These are phyloP conservation scores for Epichloe scottii DNA, from an alignment of 2,329 filamentous ascomycete species.

Conservation along the genomic window DNA sequence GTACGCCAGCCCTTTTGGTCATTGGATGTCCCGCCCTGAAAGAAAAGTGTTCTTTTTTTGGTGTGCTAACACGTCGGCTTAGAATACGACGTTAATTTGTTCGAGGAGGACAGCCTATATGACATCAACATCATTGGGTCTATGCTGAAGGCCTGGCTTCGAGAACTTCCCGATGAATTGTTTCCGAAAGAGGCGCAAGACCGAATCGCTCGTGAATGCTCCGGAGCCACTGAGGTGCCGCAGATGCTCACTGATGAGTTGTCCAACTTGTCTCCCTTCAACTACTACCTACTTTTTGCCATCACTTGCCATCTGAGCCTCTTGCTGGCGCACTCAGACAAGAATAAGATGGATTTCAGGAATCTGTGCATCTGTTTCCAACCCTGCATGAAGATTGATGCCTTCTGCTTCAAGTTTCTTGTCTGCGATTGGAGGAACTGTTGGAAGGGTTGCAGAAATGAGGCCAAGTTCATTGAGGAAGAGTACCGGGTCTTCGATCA, in stretches of 20 bases:
- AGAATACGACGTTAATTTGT: slow-evolving; percentile 84
- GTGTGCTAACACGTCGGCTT: slow-evolving; percentile 1
- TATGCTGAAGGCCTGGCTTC: slow-evolving; percentile 91
- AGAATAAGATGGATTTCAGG: slow-evolving; percentile 97
- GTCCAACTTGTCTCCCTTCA: slow-evolving; percentile 87
- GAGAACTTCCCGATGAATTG: slow-evolving; percentile 86
- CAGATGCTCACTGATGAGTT: slow-evolving; percentile 82
- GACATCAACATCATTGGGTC: slow-evolving; percentile 96
- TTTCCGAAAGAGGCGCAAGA: slow-evolving; percentile 78
- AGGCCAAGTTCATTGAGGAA: slow-evolving; percentile 64
- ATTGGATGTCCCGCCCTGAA: background rate
- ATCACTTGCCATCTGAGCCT: slow-evolving; percentile 94
- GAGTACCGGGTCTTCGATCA: slow-evolving; percentile 51
- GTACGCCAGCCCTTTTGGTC: slow-evolving; percentile 29
- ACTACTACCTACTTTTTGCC: slow-evolving; percentile 94
- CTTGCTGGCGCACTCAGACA: slow-evolving; percentile 78
- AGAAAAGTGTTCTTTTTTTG: background rate
- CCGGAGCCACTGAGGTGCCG: slow-evolving; percentile 66
- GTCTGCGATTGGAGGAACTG: slow-evolving; percentile 94
- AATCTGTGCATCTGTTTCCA: slow-evolving; percentile 96
- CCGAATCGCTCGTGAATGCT: slow-evolving; percentile 66
- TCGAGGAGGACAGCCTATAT: slow-evolving; percentile 76
- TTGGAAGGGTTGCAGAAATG: slow-evolving; percentile 92
- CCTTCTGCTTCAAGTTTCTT: slow-evolving; percentile 88
- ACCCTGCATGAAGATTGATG: slow-evolving; percentile 91